Conservation (phyloP, 202 grass and related monocot species). For the Zoysia matrella region DNA sequence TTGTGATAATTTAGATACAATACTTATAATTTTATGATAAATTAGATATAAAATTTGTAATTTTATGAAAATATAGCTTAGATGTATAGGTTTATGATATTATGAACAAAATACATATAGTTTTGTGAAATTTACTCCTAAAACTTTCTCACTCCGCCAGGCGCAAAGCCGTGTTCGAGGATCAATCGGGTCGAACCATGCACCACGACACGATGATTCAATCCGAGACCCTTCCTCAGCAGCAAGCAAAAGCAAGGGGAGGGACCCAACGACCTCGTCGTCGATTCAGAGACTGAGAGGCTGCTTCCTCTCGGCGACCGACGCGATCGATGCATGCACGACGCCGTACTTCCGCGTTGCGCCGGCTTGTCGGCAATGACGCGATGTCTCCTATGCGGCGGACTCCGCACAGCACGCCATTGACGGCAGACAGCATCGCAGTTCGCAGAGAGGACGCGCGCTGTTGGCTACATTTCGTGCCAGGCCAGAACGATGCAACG, state of each 20-base stretch:
- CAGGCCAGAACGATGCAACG: constrained; percentile 14
- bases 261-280: background rate
- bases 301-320: background rate
- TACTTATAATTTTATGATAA: too few relatives aligned
- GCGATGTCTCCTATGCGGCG: constrained; percentile 12
- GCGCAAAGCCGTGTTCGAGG: background rate
- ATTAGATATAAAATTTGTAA: too few relatives aligned
- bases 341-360: background rate
- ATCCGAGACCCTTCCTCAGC: background rate
- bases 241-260: background rate
- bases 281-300: background rate
- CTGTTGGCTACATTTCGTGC: constrained; percentile 39
- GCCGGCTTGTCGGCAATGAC: constrained; percentile 32
- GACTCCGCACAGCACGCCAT: constrained; percentile 34
- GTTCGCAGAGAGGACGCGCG: background rate
- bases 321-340: constrained; percentile 44
- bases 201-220: background rate
- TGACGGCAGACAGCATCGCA: constrained; percentile 30
- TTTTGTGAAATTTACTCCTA: too few relatives aligned
- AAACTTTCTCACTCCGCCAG: background rate
- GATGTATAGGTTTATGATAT: too few relatives aligned
- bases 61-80: too few relatives aligned
- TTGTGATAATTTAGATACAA: too few relatives aligned
- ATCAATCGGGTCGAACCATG: background rate
- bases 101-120: too few relatives aligned